phyloP scores from a whole-genome alignment of 1,284 basidiomycete genomes.

The Rhodofomes roseus region DNA sequence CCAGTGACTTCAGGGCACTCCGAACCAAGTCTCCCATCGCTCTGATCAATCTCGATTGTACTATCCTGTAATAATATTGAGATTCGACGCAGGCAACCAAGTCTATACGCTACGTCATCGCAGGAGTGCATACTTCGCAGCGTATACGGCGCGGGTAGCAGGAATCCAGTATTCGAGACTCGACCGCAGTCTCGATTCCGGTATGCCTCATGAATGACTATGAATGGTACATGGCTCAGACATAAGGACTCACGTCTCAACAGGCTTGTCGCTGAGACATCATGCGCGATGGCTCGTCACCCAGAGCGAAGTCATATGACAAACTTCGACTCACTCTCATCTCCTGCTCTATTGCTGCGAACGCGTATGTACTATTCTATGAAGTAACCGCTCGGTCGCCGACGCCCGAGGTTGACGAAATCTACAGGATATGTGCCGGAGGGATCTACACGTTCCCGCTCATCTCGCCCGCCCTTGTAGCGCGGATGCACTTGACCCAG shows the following conservation, averaged over 20 bases:
- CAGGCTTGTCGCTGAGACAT: not conserved
- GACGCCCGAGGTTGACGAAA: not conserved
- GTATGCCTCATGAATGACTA: too few relatives aligned
- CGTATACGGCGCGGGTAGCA: too few relatives aligned
- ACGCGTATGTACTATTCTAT: constrained; percentile 43
- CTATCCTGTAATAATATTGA: too few relatives aligned
- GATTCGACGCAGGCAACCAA: too few relatives aligned
- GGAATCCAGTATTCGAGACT: too few relatives aligned
- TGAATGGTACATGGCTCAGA: too few relatives aligned
- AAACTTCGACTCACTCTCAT: constrained; percentile 30
- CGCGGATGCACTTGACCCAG: constrained; percentile 60
- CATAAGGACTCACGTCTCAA: not conserved
- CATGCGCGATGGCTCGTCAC: not conserved
- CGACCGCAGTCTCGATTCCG: too few relatives aligned
- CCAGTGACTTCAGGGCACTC: too few relatives aligned
- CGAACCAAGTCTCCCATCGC: too few relatives aligned
- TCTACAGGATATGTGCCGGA: constrained; percentile 60
- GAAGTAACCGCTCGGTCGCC: not conserved
- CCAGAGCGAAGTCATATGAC: not conserved
- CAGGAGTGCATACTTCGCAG: too few relatives aligned
- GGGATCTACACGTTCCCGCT: constrained; percentile 76
- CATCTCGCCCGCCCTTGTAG: constrained; percentile 57
- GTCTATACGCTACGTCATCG: too few relatives aligned
- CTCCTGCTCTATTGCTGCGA: constrained; percentile 55
- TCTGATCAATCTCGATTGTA: too few relatives aligned